Conservation (phyloP, 371 early-diverging fungal genomes). For the Rhizopus microsporus region DNA sequence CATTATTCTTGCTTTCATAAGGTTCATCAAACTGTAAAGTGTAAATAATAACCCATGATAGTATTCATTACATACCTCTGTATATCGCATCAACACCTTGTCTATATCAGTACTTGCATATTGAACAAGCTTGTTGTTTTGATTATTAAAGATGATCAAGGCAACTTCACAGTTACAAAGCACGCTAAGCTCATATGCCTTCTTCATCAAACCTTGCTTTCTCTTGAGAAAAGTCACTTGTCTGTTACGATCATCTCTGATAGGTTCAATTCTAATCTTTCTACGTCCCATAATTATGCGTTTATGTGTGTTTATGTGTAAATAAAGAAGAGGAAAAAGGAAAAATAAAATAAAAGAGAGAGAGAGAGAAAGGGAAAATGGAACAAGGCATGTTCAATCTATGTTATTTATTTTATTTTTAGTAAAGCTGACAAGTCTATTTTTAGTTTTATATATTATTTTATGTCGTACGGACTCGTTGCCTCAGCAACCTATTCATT, state of each 20-base stretch:
- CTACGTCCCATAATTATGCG: constrained; percentile 82
- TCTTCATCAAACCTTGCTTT: constrained; percentile 98
- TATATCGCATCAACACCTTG: constrained; percentile 86
- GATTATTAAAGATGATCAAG: constrained; percentile 85
- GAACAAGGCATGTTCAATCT: not conserved
- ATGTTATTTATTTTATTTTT: not conserved
- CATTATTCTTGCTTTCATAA: constrained; percentile 64
- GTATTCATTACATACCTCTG: constrained; percentile 59
- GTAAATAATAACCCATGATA: not conserved
- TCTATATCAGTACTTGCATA: constrained; percentile 92
- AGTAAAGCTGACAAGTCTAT: constrained; percentile 2
- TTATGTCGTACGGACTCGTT: not conserved
- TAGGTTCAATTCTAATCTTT: constrained; percentile 95
- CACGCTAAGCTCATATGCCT: constrained; percentile 96
- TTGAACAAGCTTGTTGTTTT: constrained; percentile 90
- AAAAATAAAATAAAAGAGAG: constrained; percentile 1
- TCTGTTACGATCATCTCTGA: constrained; percentile 91
- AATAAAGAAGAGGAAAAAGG: not conserved
- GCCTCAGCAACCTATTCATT: constrained; percentile 44
- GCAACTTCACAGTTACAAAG: constrained; percentile 97
- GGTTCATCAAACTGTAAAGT: constrained; percentile 60
- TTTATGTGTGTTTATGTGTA: not conserved
- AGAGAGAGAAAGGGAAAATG: constrained; percentile 4
- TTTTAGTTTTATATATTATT: constrained; percentile 3
- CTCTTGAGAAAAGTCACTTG: constrained; percentile 96